These are phyloP conservation scores for Pseudozyma flocculosa DNA, from an alignment of 1,284 basidiomycete species.

Conservation along the genomic window DNA sequence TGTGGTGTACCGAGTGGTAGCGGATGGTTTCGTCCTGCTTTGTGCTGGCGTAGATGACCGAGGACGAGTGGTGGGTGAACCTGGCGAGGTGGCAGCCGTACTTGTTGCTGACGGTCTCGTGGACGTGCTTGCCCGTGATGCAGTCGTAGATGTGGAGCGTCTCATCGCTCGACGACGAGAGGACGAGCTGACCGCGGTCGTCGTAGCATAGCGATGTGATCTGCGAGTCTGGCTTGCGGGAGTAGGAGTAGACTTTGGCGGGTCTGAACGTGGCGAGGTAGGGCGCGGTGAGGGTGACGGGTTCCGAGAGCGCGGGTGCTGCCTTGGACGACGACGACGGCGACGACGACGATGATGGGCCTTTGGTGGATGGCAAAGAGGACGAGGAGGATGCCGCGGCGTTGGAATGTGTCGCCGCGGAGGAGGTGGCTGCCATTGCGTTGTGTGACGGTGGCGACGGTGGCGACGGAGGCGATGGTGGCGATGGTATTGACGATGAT, in stretches of 20 bases:
- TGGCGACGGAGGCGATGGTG: too few species aligned
- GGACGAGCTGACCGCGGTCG: constrained; percentile 78
- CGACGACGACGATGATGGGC: constrained; percentile 6
- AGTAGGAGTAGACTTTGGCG: constrained; percentile 73
- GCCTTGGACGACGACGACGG: not conserved
- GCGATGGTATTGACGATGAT: too few species aligned
- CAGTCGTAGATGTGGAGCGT: constrained; percentile 85
- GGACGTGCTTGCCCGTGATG: constrained; percentile 77
- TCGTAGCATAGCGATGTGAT: constrained; percentile 86
- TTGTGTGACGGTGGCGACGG: too few species aligned
- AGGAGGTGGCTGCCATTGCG: too few species aligned
- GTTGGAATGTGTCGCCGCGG: too few species aligned
- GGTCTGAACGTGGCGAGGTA: constrained; percentile 67
- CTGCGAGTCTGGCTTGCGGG: constrained; percentile 59
- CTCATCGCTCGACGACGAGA: constrained; percentile 91
- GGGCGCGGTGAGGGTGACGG: constrained; percentile 20
- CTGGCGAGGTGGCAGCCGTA: constrained; percentile 92
- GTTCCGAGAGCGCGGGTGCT: constrained; percentile 9
- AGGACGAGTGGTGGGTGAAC: constrained; percentile 85
- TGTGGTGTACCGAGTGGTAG: constrained; percentile 92
- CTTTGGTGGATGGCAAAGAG: too few species aligned
- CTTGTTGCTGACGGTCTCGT: constrained; percentile 86
- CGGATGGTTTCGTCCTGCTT: constrained; percentile 88
- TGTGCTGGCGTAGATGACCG: constrained; percentile 87
- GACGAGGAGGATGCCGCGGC: too few species aligned